Conservation (phyloP, 2,329 filamentous ascomycete genomes). For the Beauveria scarabaeidicola region DNA sequence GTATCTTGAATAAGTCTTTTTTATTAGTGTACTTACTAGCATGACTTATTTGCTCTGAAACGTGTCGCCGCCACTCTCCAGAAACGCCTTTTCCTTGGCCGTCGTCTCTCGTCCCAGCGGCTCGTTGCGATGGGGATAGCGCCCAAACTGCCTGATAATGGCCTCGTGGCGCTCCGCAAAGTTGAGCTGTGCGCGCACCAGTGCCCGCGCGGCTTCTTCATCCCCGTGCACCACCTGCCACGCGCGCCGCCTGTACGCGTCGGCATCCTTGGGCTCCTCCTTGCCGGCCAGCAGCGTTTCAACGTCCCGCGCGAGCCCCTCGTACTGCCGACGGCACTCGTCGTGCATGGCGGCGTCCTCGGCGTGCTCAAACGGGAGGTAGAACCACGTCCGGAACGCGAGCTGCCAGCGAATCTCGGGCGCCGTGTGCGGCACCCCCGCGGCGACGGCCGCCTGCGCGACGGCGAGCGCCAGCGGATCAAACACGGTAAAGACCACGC, state of each 20-base stretch:
- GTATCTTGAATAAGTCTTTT: no score
- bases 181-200: constrained; percentile 19
- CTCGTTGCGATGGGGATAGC: constrained; percentile 51
- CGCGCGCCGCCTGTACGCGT: constrained; percentile 22
- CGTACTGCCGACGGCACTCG: constrained; percentile 23
- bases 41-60: constrained; percentile 19
- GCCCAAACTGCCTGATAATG: constrained; percentile 44
- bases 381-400: constrained; percentile 45
- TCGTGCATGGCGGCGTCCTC: constrained; percentile 41
- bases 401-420: constrained; percentile 25
- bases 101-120: constrained; percentile 40
- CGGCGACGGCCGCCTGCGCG: constrained; percentile 25
- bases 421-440: constrained; percentile 21
- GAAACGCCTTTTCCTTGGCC: constrained; percentile 39
- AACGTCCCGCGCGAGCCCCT: constrained; percentile 24
- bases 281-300: constrained; percentile 22
- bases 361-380: constrained; percentile 52
- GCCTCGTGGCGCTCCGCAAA: constrained; percentile 38
- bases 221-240: constrained; percentile 19
- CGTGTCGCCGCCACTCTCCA: constrained; percentile 36
- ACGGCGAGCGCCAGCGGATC: constrained; percentile 46
- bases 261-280: constrained; percentile 8
- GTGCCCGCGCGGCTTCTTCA: constrained; percentile 18
- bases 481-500: constrained; percentile 43
- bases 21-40: no score